A percentile compares a stretch with the other conserved stretches of the same genome.
Evolutionary conservation across 2,329 filamentous ascomycete species (phyloP).

Genomic region (Plenodomus lindquistii): DNA sequence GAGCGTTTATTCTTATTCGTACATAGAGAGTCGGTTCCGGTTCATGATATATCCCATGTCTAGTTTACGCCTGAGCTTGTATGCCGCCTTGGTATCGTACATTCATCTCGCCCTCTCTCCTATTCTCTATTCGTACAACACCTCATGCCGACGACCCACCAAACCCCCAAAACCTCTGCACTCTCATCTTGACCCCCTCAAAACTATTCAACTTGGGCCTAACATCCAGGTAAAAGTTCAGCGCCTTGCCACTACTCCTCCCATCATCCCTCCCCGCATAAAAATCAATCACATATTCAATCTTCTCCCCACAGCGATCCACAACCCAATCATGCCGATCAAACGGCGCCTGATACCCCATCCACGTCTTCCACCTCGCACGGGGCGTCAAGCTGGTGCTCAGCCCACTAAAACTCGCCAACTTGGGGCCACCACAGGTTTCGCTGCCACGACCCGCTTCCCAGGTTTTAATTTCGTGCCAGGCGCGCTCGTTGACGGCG

Average conservation of each 20-base stretch:
- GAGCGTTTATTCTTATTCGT: neutral
- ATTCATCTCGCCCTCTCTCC: neutral
- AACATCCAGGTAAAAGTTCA: constrained; percentile 69
- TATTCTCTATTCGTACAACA: neutral
- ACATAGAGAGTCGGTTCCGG: neutral
- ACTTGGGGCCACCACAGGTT: constrained; percentile 74
- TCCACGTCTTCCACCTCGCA: constrained; percentile 77
- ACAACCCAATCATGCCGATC: constrained; percentile 98
- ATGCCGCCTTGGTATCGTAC: neutral
- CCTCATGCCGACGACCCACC: neutral
- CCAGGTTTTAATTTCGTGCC: constrained; percentile 90
- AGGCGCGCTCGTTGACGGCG: constrained; percentile 95
- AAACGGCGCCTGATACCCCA: constrained; percentile 91
- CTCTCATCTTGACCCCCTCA: constrained; percentile 64
- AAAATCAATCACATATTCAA: constrained; percentile 98
- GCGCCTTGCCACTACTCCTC: constrained; percentile 47
- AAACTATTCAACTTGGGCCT: constrained; percentile 66
- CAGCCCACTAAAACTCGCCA: constrained; percentile 81
- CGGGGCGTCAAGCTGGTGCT: constrained; percentile 71
- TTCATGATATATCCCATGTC: neutral
- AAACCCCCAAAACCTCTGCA: constrained; percentile 52
- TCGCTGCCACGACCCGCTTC: constrained; percentile 68
- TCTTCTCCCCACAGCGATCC: constrained; percentile 79
- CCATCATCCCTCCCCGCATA: constrained; percentile 71
- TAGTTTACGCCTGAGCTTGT: neutral